Conservation (phyloP, 441 rosid genomes). For the Lagerstroemia fauriei region DNA sequence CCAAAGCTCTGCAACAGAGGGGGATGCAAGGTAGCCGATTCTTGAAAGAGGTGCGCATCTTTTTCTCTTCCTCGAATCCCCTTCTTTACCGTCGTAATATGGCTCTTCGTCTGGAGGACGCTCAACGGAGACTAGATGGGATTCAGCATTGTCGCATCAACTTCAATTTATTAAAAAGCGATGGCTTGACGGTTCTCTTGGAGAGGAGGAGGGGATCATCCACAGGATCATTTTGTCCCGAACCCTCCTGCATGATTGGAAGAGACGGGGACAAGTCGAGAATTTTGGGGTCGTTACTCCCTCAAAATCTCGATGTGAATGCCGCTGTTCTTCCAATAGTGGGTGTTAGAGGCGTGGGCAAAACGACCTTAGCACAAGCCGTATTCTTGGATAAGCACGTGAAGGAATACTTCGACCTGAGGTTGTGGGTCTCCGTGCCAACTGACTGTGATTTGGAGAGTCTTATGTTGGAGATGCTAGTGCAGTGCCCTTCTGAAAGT, state of each 20-base stretch:
- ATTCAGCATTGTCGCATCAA: neutral
- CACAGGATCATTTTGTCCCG: neutral
- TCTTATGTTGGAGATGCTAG: neutral
- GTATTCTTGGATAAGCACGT: conserved; percentile 1
- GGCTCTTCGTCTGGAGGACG: neutral
- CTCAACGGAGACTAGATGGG: neutral
- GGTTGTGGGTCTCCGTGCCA: conserved; percentile 18
- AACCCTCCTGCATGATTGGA: neutral
- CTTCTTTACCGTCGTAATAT: neutral
- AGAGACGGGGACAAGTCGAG: conserved; percentile 13
- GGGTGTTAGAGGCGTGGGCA: conserved; percentile 21
- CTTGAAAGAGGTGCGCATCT: conserved; percentile 8
- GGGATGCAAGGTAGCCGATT: neutral
- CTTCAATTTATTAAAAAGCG: neutral
- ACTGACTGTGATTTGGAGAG: conserved; percentile 3
- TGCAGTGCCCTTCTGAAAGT: too few relatives aligned
- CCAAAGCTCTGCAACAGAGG: neutral
- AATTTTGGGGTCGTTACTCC: neutral
- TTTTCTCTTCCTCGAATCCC: neutral
- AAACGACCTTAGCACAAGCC: conserved; percentile 18
- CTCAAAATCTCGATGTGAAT: neutral
- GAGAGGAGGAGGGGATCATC: neutral
- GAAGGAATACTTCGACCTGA: neutral
- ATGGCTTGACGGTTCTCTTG: neutral
- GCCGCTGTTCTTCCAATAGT: conserved; percentile 14